Percentiles rank a stretch among this genome's conserved stretches.
Evolutionary conservation across 78 protist species (phyloP).

Genomic region (Acrasis kona): DNA sequence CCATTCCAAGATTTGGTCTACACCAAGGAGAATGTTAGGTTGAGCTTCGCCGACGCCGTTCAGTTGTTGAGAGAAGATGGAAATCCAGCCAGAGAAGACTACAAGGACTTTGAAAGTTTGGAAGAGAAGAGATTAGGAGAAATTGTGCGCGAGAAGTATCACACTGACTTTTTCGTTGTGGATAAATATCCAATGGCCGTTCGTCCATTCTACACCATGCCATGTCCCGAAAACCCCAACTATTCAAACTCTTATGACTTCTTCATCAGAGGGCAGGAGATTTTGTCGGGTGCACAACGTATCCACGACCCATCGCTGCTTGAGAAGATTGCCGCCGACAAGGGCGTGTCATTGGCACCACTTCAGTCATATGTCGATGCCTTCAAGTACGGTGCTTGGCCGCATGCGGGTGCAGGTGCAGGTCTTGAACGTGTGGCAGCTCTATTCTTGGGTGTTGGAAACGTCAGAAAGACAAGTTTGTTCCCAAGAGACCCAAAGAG

Average conservation of each 20-base stretch:
- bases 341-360: constrained; percentile 36
- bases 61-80: constrained; percentile 42
- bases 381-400: constrained; percentile 92
- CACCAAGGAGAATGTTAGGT: constrained; percentile 18
- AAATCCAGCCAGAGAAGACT: constrained; percentile 37
- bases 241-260: constrained; percentile 95
- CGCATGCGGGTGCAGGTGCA: constrained; percentile 98
- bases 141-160: constrained; percentile 75
- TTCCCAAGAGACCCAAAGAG: constrained; percentile 96
- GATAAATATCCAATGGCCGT: constrained; percentile 82
- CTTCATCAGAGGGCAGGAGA: constrained; percentile 97
- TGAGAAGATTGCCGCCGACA: constrained; percentile 25
- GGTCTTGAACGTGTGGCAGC: constrained; percentile 93
- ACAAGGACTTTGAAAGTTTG: constrained; percentile 56
- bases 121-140: constrained; percentile 84
- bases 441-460: constrained; percentile 88
- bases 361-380: constrained; percentile 82
- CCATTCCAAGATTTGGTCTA: constrained; percentile 52
- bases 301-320: constrained; percentile 88
- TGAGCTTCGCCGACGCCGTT: constrained; percentile 56
- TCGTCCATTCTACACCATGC: constrained; percentile 99
- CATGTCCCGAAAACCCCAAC: constrained; percentile 55
- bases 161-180: constrained; percentile 89
- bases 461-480: constrained; percentile 86
- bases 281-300: constrained; percentile 98